phyloP scores from a whole-genome alignment of 208 protist genomes.

The Trypanosoma lewisi region DNA sequence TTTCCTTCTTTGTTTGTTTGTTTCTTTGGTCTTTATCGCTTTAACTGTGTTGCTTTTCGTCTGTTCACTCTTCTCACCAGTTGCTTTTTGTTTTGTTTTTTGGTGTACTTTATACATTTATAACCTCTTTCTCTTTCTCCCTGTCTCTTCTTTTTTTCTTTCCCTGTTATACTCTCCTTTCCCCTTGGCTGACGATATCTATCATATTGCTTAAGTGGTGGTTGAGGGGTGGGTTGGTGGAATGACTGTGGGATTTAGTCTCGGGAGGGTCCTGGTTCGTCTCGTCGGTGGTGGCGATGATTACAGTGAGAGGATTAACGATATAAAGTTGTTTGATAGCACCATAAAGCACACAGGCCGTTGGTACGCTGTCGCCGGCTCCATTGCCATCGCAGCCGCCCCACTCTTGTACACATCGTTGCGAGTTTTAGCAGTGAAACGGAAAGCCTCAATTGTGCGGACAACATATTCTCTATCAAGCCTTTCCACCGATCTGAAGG shows the following conservation, averaged over 20 bases:
- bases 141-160: slow-evolving; percentile 12
- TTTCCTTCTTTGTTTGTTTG: slow-evolving; percentile 13
- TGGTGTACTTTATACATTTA: not conserved
- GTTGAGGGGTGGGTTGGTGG: too few relatives aligned
- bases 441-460: slow-evolving; percentile 31
- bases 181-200: not conserved
- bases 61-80: not conserved
- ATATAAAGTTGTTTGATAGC: slow-evolving; percentile 11
- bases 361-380: slow-evolving; percentile 34
- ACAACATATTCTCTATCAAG: slow-evolving; percentile 24
- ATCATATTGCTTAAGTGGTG: not conserved
- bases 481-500: slow-evolving; percentile 19
- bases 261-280: slow-evolving; percentile 12
- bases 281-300: slow-evolving; percentile 7
- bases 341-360: slow-evolving; percentile 24
- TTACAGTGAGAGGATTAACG: not conserved
- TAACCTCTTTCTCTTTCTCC: slow-evolving; percentile 8
- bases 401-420: slow-evolving; percentile 35
- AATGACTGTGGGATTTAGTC: slow-evolving; percentile 15
- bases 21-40: slow-evolving; percentile 4
- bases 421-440: slow-evolving; percentile 25
- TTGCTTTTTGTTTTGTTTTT: slow-evolving; percentile 5
- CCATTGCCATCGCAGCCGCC: slow-evolving; percentile 30
- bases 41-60: slow-evolving; percentile 1
- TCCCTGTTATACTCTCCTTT: not conserved